Evolutionary conservation across 1,284 basidiomycete genomes (phyloP).

Genomic region (Papiliotrema flavescens): DNA sequence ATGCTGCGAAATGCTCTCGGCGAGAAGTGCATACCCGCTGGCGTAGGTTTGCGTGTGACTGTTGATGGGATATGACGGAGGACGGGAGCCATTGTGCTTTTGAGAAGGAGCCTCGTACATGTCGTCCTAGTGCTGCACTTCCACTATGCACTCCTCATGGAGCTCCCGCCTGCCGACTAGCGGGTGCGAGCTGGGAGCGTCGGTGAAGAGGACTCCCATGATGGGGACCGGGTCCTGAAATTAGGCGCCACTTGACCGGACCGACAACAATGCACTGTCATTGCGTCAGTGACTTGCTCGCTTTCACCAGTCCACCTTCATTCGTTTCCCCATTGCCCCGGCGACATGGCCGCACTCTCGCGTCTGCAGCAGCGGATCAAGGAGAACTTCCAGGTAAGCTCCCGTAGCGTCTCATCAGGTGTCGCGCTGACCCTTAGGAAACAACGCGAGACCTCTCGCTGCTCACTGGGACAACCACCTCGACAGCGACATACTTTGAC

Average conservation of each 20-base stretch:
- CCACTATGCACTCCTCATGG: too few relatives aligned
- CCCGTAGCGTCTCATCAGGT: background rate
- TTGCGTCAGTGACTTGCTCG: too few relatives aligned
- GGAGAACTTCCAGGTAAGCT: constrained; percentile 48
- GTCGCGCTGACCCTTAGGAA: constrained; percentile 23
- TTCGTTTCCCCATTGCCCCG: too few relatives aligned
- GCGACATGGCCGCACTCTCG: constrained; percentile 40
- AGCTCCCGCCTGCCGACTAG: too few relatives aligned
- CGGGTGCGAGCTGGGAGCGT: too few relatives aligned
- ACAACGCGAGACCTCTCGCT: constrained; percentile 48
- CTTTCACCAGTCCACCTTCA: background rate
- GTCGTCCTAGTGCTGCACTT: too few relatives aligned
- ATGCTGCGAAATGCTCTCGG: constrained; percentile 65
- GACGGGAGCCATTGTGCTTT: too few relatives aligned
- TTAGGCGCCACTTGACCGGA: too few relatives aligned
- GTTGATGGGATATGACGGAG: constrained; percentile 7
- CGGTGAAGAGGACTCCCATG: too few relatives aligned
- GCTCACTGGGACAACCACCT: constrained; percentile 32
- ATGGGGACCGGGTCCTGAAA: too few relatives aligned
- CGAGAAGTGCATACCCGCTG: constrained; percentile 63
- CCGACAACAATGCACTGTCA: too few relatives aligned
- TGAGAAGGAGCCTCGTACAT: too few relatives aligned
- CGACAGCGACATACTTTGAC: constrained; percentile 46
- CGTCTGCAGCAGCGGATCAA: constrained; percentile 48
- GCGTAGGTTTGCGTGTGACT: constrained; percentile 64